Conservation (phyloP, 108 stramenopile genomes). For the Cyclotella distinguenda region DNA sequence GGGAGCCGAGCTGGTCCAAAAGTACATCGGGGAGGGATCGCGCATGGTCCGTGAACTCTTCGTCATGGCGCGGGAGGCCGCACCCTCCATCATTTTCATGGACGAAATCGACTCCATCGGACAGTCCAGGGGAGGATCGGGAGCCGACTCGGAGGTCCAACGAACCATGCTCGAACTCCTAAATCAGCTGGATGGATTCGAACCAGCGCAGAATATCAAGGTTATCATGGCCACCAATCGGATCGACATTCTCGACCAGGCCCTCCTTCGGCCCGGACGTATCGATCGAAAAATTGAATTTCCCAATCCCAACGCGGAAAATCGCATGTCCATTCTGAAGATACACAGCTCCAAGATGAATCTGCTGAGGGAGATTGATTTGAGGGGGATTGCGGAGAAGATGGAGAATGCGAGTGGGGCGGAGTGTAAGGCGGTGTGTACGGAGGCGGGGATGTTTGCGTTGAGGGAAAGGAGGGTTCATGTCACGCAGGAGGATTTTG, state of each 20-base stretch:
- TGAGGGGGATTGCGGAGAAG: constrained; percentile 91
- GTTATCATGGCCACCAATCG: constrained; percentile 98
- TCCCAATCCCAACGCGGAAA: constrained; percentile 89
- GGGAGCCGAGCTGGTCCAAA: constrained; percentile 99
- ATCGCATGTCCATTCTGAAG: constrained; percentile 89
- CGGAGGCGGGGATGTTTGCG: constrained; percentile 99
- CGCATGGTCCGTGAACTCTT: constrained; percentile 99
- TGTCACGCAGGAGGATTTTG: constrained; percentile 99
- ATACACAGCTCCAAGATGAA: constrained; percentile 99
- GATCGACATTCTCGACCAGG: constrained; percentile 97
- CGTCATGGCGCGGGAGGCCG: constrained; percentile 99
- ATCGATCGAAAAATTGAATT: constrained; percentile 99
- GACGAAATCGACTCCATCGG: constrained; percentile 99
- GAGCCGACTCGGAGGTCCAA: constrained; percentile 96
- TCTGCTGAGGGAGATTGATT: constrained; percentile 93
- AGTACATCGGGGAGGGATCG: constrained; percentile 99
- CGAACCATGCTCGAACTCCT: constrained; percentile 99
- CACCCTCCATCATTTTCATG: constrained; percentile 99
- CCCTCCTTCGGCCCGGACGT: constrained; percentile 91
- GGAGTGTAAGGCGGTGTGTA: constrained; percentile 99
- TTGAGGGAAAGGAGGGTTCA: constrained; percentile 97
- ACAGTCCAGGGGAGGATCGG: constrained; percentile 74
- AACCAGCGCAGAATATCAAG: constrained; percentile 99
- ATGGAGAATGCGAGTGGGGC: constrained; percentile 96
- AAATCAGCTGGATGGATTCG: constrained; percentile 99